Percentiles rank a stretch among this genome's conserved stretches.
These are phyloP conservation scores for Nepenthes alata DNA, from an alignment of 179 eudicot species.

Conservation along the genomic window DNA sequence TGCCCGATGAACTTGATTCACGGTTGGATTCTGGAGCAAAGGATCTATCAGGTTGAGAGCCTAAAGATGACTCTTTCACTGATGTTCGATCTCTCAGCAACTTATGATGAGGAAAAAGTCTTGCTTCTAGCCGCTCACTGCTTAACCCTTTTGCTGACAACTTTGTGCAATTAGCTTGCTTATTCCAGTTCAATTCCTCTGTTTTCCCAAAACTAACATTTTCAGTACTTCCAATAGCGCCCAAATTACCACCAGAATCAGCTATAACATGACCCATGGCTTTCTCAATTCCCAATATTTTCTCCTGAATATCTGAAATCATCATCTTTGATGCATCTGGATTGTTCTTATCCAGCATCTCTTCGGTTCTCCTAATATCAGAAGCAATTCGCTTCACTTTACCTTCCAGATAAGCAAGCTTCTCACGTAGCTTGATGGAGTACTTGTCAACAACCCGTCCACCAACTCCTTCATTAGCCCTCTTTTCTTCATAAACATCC, in stretches of 20 bases:
- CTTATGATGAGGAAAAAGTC: conserved; percentile 60
- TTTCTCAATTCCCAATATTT: conserved; percentile 78
- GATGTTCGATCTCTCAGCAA: conserved; percentile 39
- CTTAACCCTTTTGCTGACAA: conserved; percentile 44
- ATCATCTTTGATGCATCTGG: conserved; percentile 69
- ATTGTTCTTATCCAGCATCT: conserved; percentile 74
- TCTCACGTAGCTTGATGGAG: conserved; percentile 69
- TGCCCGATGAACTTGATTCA: no score
- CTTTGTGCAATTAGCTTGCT: conserved; percentile 7
- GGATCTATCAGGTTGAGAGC: conserved; percentile 8
- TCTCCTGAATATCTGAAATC: conserved; percentile 72
- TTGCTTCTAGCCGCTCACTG: conserved; percentile 58
- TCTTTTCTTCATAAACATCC: conserved; percentile 20
- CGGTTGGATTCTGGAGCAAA: no score
- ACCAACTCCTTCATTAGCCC: conserved; percentile 15
- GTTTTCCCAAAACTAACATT: conserved; percentile 1
- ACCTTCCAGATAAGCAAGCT: conserved; percentile 82
- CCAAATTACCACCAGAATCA: conserved; percentile 8
- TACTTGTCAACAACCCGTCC: conserved; percentile 28
- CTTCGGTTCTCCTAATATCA: conserved; percentile 84
- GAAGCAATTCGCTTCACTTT: conserved; percentile 83
- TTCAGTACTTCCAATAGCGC: conserved; percentile 8
- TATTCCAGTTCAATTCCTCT: conserved; percentile 8
- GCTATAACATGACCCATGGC: conserved; percentile 53
- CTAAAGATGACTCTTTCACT: conserved; percentile 12